Percentiles rank a stretch among this genome's conserved stretches.
Evolutionary conservation across 2,329 filamentous ascomycete species (phyloP).

Genomic region (Fusarium sp.): DNA sequence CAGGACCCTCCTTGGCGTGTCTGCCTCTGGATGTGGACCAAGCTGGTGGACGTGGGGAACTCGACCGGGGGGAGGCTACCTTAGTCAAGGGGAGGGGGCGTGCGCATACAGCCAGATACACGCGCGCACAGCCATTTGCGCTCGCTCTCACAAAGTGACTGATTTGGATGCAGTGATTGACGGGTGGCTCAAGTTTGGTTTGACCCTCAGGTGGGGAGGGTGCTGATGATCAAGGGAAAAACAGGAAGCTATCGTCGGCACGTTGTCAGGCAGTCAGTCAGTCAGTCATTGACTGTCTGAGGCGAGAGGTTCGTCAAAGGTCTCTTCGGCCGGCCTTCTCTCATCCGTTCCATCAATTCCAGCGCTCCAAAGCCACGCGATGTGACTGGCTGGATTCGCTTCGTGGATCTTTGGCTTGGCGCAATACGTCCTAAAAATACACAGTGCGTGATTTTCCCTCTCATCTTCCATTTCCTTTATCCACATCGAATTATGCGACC

Average conservation of each 20-base stretch:
- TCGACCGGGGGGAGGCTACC: slow-evolving; percentile 30
- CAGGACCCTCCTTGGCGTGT: slow-evolving; percentile 35
- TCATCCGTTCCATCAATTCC: slow-evolving; percentile 12
- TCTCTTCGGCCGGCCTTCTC: slow-evolving; percentile 10
- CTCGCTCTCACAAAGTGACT: slow-evolving; percentile 25
- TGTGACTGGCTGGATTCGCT: slow-evolving; percentile 27
- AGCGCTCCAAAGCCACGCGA: slow-evolving; percentile 9
- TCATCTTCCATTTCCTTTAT: background rate
- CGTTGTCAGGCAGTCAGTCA: background rate
- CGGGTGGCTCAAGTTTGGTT: slow-evolving; percentile 24
- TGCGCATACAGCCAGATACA: slow-evolving; percentile 30
- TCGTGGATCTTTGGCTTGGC: slow-evolving; percentile 10
- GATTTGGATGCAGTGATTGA: slow-evolving; percentile 29
- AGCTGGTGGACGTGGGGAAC: slow-evolving; percentile 38
- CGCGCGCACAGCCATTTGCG: slow-evolving; percentile 22
- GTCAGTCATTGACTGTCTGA: no score
- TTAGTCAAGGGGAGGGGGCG: slow-evolving; percentile 35
- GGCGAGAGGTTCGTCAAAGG: background rate
- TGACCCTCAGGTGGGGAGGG: slow-evolving; percentile 31
- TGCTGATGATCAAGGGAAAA: slow-evolving; percentile 18
- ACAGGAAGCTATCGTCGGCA: slow-evolving; percentile 11
- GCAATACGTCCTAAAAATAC: slow-evolving; percentile 20
- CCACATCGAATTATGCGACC: slow-evolving; percentile 34
- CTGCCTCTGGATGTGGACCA: slow-evolving; percentile 29
- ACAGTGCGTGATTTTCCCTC: slow-evolving; percentile 40